Percentiles rank a stretch among this genome's conserved stretches.
These are phyloP conservation scores for Capsicum pubescens DNA, from an alignment of 257 asterid genomes.

Conservation along the genomic window DNA sequence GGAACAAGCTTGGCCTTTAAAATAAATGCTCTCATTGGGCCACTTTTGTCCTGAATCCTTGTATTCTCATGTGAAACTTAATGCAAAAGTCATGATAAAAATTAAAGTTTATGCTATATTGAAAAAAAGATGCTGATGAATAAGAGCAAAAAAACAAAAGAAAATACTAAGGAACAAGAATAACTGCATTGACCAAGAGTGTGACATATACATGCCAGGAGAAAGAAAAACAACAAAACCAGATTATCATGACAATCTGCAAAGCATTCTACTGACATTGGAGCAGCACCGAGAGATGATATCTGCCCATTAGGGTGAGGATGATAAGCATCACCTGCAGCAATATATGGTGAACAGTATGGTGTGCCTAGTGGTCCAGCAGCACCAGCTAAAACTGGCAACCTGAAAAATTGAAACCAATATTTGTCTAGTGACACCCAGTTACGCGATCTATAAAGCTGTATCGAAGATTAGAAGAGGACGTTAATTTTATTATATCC, in stretches of 20 bases:
- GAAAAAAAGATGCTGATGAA: background rate
- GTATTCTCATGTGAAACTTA: background rate
- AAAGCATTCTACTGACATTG: slow-evolving; percentile 52
- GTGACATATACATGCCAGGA: background rate
- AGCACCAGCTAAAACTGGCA: slow-evolving; percentile 92
- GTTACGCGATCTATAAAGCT: background rate
- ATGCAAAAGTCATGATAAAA: slow-evolving; percentile 2
- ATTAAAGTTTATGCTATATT: background rate
- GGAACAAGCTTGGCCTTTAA: background rate
- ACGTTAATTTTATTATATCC: background rate
- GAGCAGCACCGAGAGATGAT: slow-evolving; percentile 55
- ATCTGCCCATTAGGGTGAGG: slow-evolving; percentile 68
- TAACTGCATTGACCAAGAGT: background rate
- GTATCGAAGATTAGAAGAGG: background rate
- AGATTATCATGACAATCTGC: background rate
- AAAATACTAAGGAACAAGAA: background rate
- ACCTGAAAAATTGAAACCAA: slow-evolving; percentile 52
- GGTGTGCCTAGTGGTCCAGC: slow-evolving; percentile 90
- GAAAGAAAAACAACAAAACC: background rate
- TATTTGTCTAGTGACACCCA: slow-evolving; percentile 1
- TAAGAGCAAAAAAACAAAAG: background rate
- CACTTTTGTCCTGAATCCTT: background rate
- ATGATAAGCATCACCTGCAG: slow-evolving; percentile 83
- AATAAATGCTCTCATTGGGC: background rate
- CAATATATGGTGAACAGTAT: slow-evolving; percentile 76